Evolutionary conservation across 208 protist species (phyloP).

Genomic region (Acanthamoeba castellanii): DNA sequence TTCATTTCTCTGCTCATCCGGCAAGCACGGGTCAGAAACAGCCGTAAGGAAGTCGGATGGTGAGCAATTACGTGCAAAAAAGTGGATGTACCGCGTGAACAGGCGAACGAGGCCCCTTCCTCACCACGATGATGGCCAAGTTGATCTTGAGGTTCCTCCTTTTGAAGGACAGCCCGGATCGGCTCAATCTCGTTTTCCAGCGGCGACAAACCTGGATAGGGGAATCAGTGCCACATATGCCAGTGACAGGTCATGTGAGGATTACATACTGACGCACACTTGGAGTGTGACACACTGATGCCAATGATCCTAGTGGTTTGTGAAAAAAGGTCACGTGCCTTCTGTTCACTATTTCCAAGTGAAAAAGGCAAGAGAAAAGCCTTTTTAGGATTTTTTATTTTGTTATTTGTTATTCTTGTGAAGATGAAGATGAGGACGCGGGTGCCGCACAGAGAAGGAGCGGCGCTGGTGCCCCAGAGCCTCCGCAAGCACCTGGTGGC

Average conservation of each 20-base stretch:
- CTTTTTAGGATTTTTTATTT: too few relatives aligned
- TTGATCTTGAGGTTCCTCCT: neutral
- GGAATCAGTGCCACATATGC: neutral
- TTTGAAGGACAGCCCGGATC: neutral
- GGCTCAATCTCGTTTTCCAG: neutral
- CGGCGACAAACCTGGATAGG: neutral
- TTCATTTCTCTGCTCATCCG: too few relatives aligned
- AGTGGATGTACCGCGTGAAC: neutral
- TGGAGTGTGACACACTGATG: constrained; percentile 3
- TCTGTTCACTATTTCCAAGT: too few relatives aligned
- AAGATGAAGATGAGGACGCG: too few relatives aligned
- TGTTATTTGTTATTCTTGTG: too few relatives aligned
- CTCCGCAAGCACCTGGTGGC: too few relatives aligned
- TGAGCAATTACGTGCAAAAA: neutral
- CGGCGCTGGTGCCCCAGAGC: too few relatives aligned
- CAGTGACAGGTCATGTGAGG: neutral
- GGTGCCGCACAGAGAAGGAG: too few relatives aligned
- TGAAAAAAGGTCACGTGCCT: too few relatives aligned
- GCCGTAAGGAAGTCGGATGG: too few relatives aligned
- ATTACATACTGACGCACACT: neutral
- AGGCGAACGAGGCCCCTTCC: neutral
- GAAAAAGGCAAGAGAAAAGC: too few relatives aligned
- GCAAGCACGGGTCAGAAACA: neutral
- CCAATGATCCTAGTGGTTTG: neutral
- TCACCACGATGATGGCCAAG: neutral